Evolutionary conservation across 139 green algal genomes (phyloP).

Genomic region (Chara braunii): DNA sequence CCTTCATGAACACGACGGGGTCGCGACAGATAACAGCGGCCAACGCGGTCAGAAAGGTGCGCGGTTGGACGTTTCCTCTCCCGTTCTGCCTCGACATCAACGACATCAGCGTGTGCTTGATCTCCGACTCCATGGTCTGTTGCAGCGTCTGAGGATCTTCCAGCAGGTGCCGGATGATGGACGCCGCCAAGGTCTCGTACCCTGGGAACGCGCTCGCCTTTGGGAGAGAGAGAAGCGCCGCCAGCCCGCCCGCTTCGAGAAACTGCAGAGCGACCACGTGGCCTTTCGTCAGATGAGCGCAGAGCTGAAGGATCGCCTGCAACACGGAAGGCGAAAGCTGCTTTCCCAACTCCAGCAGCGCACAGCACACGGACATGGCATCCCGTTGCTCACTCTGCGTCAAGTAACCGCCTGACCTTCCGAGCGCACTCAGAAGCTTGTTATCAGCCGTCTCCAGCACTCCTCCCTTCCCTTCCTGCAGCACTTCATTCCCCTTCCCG

Average conservation of each 20-base stretch:
- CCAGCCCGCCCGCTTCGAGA: constrained; percentile 47
- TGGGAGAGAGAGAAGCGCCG: constrained; percentile 69
- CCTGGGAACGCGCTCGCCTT: constrained; percentile 44
- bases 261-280: constrained; percentile 61
- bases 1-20: constrained; percentile 66
- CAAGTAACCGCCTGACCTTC: not conserved
- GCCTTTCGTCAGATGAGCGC: constrained; percentile 60
- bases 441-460: not conserved
- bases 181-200: constrained; percentile 58
- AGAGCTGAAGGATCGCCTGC: constrained; percentile 73
- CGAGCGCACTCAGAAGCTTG: not conserved
- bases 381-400: not conserved
- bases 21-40: constrained; percentile 55
- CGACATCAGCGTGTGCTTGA: constrained; percentile 45
- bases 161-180: constrained; percentile 77
- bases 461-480: no score
- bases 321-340: constrained; percentile 1
- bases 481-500: no score
- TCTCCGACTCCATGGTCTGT: constrained; percentile 82
- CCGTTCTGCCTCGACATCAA: not conserved
- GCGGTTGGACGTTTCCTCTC: constrained; percentile 37
- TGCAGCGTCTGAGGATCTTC: constrained; percentile 82
- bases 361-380: constrained; percentile 20
- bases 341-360: not conserved
- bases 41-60: constrained; percentile 53